These are phyloP conservation scores for Russula foetens DNA, from an alignment of 768 basidiomycete genomes.

Conservation along the genomic window DNA sequence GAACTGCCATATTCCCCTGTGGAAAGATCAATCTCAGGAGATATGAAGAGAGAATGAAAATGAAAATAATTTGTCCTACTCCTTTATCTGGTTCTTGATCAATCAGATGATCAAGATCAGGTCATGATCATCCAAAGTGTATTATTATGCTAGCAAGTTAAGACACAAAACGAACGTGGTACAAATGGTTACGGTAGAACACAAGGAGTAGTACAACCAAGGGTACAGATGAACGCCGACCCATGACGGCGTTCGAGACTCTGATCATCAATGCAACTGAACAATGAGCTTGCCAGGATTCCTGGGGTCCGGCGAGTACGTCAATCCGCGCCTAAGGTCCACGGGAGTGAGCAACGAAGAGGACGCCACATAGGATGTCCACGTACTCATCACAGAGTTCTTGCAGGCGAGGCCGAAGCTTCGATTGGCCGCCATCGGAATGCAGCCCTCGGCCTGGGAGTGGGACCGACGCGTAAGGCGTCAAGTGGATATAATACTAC, in stretches of 20 bases:
- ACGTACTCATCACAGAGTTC: slow-evolving; percentile 2
- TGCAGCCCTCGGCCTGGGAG: slow-evolving; percentile 1
- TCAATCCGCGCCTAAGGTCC: not conserved
- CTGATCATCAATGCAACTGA: not conserved
- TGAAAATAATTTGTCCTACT: too few relatives aligned
- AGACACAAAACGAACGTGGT: too few relatives aligned
- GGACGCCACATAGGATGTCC: not conserved
- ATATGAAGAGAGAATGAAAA: too few relatives aligned
- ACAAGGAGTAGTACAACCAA: not conserved
- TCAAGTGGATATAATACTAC: too few relatives aligned
- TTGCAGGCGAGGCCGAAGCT: slow-evolving; percentile 8
- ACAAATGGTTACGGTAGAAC: too few relatives aligned
- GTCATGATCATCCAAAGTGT: too few relatives aligned
- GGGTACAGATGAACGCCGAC: not conserved
- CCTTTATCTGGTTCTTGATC: too few relatives aligned
- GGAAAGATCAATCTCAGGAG: too few relatives aligned
- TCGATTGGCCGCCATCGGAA: not conserved
- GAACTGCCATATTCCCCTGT: too few relatives aligned
- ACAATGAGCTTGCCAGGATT: slow-evolving; percentile 6
- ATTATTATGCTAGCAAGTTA: too few relatives aligned
- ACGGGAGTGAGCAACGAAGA: not conserved
- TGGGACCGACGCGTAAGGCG: not conserved
- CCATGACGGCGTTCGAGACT: not conserved
- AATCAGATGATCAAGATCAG: too few relatives aligned
- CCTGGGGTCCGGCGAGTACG: not conserved